A percentile compares a stretch with the other conserved stretches of the same genome.
phyloP scores from a whole-genome alignment of 2,329 filamentous ascomycete genomes.

The Bipolaris gigantea region DNA sequence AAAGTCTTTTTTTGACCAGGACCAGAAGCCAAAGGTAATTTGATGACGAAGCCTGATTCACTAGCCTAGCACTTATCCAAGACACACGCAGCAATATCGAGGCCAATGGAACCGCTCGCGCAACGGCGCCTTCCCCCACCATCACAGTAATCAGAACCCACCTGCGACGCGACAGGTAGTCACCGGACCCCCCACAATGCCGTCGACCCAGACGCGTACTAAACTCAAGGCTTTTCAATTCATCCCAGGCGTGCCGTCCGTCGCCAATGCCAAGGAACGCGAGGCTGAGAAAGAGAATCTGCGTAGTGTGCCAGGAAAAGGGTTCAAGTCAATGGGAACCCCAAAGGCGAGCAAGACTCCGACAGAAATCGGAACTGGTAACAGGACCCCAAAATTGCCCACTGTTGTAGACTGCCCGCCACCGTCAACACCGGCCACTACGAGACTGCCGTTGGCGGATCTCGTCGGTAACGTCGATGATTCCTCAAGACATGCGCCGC shows the following conservation, averaged over 20 bases:
- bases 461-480: constrained; percentile 64
- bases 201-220: constrained; percentile 56
- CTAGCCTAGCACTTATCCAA: constrained; percentile 10
- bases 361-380: constrained; percentile 18
- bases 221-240: constrained; percentile 61
- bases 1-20: constrained; percentile 56
- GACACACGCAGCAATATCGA: constrained; percentile 25
- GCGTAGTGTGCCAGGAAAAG: constrained; percentile 7
- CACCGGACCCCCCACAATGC: constrained; percentile 48
- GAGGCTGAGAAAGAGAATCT: constrained; percentile 52
- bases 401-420: constrained; percentile 39
- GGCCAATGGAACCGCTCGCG: constrained; percentile 43
- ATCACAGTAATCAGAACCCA: constrained; percentile 26
- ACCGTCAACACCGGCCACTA: constrained; percentile 62
- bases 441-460: constrained; percentile 61
- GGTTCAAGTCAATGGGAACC: constrained; percentile 19
- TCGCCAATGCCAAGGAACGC: constrained; percentile 21
- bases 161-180: constrained; percentile 39
- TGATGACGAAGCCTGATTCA: neutral
- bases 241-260: constrained; percentile 41
- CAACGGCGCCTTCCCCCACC: constrained; percentile 33
- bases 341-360: constrained; percentile 24
- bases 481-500: constrained; percentile 52
- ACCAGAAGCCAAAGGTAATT: constrained; percentile 47
- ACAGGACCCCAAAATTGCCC: constrained; percentile 32